Evolutionary conservation across 2,329 filamentous ascomycete species (phyloP).

Genomic region (Pseudogymnoascus sp.): DNA sequence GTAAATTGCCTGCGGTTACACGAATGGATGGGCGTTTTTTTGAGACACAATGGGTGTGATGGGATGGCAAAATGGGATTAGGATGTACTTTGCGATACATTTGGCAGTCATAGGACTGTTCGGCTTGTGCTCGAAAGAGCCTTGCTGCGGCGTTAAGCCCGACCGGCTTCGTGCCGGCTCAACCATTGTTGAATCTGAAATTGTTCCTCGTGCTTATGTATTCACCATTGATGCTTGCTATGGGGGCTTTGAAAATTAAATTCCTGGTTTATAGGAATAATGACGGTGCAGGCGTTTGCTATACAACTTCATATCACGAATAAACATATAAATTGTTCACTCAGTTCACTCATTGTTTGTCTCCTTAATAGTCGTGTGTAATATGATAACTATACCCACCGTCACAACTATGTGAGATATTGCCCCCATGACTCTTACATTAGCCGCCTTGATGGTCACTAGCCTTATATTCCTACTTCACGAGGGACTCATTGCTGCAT

Average conservation of each 20-base stretch:
- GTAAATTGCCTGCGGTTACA: conserved; percentile 47
- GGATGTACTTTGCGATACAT: conserved; percentile 34
- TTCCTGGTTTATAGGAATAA: not conserved
- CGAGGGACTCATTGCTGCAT: not conserved
- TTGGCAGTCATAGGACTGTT: conserved; percentile 37
- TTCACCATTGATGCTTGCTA: conserved; percentile 8
- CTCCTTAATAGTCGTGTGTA: not conserved
- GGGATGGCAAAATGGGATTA: conserved; percentile 21
- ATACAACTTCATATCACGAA: conserved; percentile 6
- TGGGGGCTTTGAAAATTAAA: not conserved
- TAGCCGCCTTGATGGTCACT: too few species aligned
- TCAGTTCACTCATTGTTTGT: not conserved
- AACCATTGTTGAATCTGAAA: conserved; percentile 9
- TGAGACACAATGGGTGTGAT: conserved; percentile 12
- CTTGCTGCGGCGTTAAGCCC: conserved; percentile 64
- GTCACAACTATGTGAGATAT: not conserved
- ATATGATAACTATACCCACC: not conserved
- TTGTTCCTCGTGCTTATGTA: conserved; percentile 6
- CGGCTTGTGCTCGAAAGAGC: conserved; percentile 42
- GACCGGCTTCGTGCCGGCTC: conserved; percentile 63
- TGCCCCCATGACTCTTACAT: not conserved
- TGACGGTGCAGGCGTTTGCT: not conserved
- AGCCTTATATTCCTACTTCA: not conserved
- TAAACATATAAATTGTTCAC: not conserved
- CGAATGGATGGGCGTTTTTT: conserved; percentile 18